Evolutionary conservation across 768 basidiomycete species (phyloP).

Genomic region (Kwoniella heveanensis): DNA sequence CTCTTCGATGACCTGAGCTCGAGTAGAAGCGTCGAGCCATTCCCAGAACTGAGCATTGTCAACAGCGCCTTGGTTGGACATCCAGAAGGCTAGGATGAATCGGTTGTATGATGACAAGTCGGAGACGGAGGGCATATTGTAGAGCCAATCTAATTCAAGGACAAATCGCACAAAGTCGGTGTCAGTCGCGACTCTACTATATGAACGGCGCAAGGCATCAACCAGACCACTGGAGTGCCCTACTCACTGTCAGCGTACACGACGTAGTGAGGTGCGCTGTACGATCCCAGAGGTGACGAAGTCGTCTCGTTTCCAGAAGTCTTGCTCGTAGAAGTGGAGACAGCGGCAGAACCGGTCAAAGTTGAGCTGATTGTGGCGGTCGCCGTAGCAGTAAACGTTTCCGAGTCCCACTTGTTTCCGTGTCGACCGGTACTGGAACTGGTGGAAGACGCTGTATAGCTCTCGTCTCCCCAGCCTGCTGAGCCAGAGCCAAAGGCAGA

Average conservation of each 20-base stretch:
- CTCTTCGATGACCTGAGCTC: conserved; percentile 61
- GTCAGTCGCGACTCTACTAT: no score
- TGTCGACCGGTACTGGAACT: conserved; percentile 6
- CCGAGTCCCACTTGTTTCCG: conserved; percentile 9
- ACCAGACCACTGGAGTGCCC: no score
- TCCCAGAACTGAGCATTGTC: conserved; percentile 49
- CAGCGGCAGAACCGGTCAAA: conserved; percentile 8
- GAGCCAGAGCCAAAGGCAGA: background rate
- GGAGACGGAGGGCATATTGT: conserved; percentile 45
- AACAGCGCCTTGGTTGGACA: conserved; percentile 45
- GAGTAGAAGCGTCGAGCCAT: conserved; percentile 46
- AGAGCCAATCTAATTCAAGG: conserved; percentile 36
- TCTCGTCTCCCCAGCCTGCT: background rate
- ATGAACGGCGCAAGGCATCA: no score
- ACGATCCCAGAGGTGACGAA: conserved; percentile 9
- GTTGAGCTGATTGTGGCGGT: no score
- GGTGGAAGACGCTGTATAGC: background rate
- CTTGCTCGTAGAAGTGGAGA: background rate
- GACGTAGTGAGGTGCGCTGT: conserved; percentile 42
- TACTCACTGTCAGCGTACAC: conserved; percentile 47
- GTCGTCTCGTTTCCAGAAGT: conserved; percentile 4
- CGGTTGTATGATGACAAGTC: conserved; percentile 45
- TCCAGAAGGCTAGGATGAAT: conserved; percentile 56
- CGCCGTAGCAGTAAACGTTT: conserved; percentile 3
- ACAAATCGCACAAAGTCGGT: background rate